Conservation (phyloP, 805 yeast species). For the Candida adriatica region DNA sequence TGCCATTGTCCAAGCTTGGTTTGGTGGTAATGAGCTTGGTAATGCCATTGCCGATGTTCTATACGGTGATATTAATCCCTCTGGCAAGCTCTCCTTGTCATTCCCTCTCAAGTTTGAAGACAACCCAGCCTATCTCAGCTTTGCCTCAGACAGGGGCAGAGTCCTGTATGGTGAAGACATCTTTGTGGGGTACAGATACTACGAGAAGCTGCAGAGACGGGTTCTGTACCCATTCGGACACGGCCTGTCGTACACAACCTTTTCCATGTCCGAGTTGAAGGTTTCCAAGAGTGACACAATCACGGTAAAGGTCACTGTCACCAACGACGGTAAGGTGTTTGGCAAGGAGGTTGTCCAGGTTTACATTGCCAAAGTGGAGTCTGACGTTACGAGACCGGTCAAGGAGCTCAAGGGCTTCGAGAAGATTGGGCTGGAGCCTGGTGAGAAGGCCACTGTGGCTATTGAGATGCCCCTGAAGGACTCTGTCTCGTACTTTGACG, state of each 20-base stretch:
- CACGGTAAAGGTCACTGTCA: conserved; percentile 32
- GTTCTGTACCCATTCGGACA: conserved; percentile 56
- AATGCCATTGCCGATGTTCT: conserved; percentile 55
- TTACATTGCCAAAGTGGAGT: conserved; percentile 35
- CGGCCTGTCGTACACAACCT: conserved; percentile 58
- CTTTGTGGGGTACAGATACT: conserved; percentile 55
- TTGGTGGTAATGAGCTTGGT: conserved; percentile 54
- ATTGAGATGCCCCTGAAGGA: conserved; percentile 38
- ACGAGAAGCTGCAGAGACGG: conserved; percentile 41
- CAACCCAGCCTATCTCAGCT: conserved; percentile 52
- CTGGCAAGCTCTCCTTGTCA: conserved; percentile 50
- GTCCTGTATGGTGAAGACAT: conserved; percentile 60
- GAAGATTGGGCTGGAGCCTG: conserved; percentile 40
- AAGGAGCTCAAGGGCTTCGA: conserved; percentile 56
- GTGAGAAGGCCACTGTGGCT: conserved; percentile 32
- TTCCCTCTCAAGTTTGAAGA: conserved; percentile 47
- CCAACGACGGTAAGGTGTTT: conserved; percentile 39
- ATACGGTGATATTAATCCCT: conserved; percentile 54
- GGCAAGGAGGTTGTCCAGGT: conserved; percentile 55
- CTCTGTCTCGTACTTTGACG: conserved; percentile 48
- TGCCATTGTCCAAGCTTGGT: conserved; percentile 48
- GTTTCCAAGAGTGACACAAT: conserved; percentile 26
- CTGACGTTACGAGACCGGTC: conserved; percentile 39
- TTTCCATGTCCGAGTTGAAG: conserved; percentile 32
- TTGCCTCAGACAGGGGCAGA: conserved; percentile 43